Base-by-base conservation (phyloP, 1,139 yeast species). In the Saccharomycopsis hybrid region DNA sequence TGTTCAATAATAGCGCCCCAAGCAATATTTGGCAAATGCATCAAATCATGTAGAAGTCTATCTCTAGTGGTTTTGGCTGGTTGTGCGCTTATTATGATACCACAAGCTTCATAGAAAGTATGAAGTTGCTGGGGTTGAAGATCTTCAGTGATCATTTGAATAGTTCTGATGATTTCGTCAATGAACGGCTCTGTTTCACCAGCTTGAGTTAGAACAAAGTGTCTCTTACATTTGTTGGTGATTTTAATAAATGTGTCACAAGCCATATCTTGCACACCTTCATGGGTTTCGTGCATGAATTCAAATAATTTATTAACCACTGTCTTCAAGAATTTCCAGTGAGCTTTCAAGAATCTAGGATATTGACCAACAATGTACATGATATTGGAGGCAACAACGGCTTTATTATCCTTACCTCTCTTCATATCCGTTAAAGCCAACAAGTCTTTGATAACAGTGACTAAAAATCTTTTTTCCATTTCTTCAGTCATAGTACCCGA, bases 221-320 rank as follows among this genome's bases (percentile, higher is more conserved):
- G 97, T 57, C 90, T 82, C 67, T 89, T 90, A 75, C 98, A 92
- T 69, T 92, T 92, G 60, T 80, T 83, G 32, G 96, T 88, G 65
- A 92, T 92, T 67, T 92, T 94, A 62, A 90, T 90, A 65, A 92
- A 92, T 1, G 99, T 92, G 67, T 92, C 98, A 73, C 98, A 92
- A 7, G 99, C 98, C 98, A 92, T 92, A 68, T 92, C 98, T 71
- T 92, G 98, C 56, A 92, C 98, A 70, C 97, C 98, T 68, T 90
- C 99, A 66, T 92, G 98, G 30, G 97, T 89, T 73, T 92, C 99
- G 70, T 92, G 98, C 99, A 92, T 92, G 62, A 92, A 92, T 68
- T 94, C 98, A 68, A 92, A 92, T 60, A 92, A 76, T 67, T 92
- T 92, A 69, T 88, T 85, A 55, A 92, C 92, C 44, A 92, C 99